Base-by-base conservation (phyloP, 2,329 filamentous ascomycete genomes). In the Colletotrichum sojae region DNA sequence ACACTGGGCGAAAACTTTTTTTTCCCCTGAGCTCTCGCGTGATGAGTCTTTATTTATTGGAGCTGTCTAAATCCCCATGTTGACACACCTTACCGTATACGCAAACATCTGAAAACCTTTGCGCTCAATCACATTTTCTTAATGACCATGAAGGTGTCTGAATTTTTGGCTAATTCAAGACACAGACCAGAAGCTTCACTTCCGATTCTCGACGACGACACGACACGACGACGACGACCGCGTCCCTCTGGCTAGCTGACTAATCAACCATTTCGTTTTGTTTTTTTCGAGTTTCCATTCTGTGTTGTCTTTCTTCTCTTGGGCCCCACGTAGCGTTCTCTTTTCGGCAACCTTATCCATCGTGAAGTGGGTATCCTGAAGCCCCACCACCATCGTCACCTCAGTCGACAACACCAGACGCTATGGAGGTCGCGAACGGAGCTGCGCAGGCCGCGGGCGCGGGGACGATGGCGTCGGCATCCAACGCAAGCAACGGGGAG, bases 61-160 rank as follows among this genome's bases (percentile, higher is more conserved):
- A 93, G 91, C 91, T 93, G 90, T 93, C 91, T 90, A 82, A 87
- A 81, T 88, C 84, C 79, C 79, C 78, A 82, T 91, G 89, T 85
- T 87, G 90, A 92, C 83, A 85, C 83, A 78, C 76, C 80, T 81
- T 84, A 82, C 82, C 80, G 80, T 78, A 87, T 90, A 90, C 88
- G 88, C 86, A 83, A 87, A 81, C 79, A 72, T 77, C 78, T 76
- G 76, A 75, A 36, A 36, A 77, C 48, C n/a, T 82, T 84, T 56
- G 57, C 58, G 67, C 65, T 63, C 53, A 58, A 53, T 18, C 25
- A 5, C 45, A 2, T 27, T 15, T 16, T 40, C 25, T 12, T 16
- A 12, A 43, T n/a, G 20, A 46, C 6, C 1, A 56, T 13, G 5
- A 25, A 64, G 13, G 4, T 45, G 31, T 63, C 52, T 63, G 67